phyloP scores from a whole-genome alignment of 768 basidiomycete genomes.

The Crepidotus variabilis region DNA sequence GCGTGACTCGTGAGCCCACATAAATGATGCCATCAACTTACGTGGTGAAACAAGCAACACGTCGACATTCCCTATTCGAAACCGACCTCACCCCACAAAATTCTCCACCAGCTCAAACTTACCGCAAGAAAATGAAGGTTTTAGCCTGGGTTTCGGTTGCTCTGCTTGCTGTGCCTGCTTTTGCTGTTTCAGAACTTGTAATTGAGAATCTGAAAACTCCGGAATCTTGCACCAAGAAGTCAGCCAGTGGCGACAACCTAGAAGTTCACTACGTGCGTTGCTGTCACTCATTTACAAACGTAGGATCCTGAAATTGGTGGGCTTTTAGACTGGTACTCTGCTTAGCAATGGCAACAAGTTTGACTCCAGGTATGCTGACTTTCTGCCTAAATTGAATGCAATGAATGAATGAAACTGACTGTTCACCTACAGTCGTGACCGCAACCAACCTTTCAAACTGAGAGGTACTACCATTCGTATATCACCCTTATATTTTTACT shows the following conservation, averaged over 20 bases:
- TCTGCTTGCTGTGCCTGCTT: constrained; percentile 27
- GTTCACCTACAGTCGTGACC: constrained; percentile 50
- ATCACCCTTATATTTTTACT: neutral
- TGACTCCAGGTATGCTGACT: constrained; percentile 68
- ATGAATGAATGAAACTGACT: neutral
- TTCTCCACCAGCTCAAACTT: constrained; percentile 4
- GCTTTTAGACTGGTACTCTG: constrained; percentile 71
- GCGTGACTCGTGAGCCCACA: neutral
- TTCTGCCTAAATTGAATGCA: neutral
- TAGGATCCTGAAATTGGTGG: neutral
- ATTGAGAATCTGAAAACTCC: neutral
- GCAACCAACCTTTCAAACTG: constrained; percentile 70
- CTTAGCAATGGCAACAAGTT: constrained; percentile 77
- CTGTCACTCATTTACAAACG: neutral
- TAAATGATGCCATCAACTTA: neutral
- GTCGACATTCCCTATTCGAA: constrained; percentile 6
- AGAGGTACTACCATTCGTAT: constrained; percentile 49
- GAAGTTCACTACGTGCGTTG: constrained; percentile 72
- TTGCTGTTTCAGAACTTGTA: neutral
- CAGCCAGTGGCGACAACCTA: constrained; percentile 59
- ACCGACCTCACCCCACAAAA: neutral
- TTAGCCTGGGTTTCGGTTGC: constrained; percentile 46
- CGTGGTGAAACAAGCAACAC: constrained; percentile 5
- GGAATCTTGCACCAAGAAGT: constrained; percentile 45
- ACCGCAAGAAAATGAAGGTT: constrained; percentile 47